A percentile compares a stretch with the other conserved stretches of the same genome.
These are phyloP conservation scores for Agapanthus africanus DNA, from an alignment of 106 monocot genomes.

Conservation along the genomic window DNA sequence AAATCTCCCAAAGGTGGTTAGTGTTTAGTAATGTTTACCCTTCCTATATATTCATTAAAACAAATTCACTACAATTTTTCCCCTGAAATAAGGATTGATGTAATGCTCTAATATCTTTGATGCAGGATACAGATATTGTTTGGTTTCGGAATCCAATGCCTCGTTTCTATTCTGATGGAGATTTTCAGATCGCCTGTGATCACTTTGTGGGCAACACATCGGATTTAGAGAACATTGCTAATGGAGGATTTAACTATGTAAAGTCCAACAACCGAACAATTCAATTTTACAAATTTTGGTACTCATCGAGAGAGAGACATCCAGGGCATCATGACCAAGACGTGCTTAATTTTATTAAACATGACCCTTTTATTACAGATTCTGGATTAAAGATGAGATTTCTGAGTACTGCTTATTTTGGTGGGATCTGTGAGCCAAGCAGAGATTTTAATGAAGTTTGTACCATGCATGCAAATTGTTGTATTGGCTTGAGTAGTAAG, in stretches of 20 bases:
- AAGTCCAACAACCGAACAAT: slow-evolving; percentile 27
- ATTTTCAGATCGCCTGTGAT: slow-evolving; percentile 30
- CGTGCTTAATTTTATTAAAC: slow-evolving; percentile 27
- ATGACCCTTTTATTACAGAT: slow-evolving; percentile 15
- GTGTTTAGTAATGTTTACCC: no score
- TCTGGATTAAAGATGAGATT: slow-evolving; percentile 18
- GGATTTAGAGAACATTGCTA: slow-evolving; percentile 17
- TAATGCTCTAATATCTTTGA: neutral
- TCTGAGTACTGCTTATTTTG: slow-evolving; percentile 20
- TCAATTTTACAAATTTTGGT: slow-evolving; percentile 24
- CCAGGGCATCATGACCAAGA: slow-evolving; percentile 21
- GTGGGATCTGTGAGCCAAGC: slow-evolving; percentile 25
- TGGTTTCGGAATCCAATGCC: slow-evolving; percentile 25
- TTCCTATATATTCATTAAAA: no score
- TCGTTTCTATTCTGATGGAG: slow-evolving; percentile 19
- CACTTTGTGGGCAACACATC: slow-evolving; percentile 12
- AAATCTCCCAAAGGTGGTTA: no score
- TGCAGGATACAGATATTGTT: slow-evolving; percentile 21
- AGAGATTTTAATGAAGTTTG: slow-evolving; percentile 22
- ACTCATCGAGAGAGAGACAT: slow-evolving; percentile 12
- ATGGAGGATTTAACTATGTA: slow-evolving; percentile 30
- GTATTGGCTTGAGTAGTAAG: slow-evolving; percentile 20
- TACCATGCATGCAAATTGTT: slow-evolving; percentile 30
- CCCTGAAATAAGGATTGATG: neutral
- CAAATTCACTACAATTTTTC: no score